Evolutionary conservation across 306 rosid species (phyloP), one percentile per base, ranked within the genome.

Genomic region (Vigna trinervia): DNA sequence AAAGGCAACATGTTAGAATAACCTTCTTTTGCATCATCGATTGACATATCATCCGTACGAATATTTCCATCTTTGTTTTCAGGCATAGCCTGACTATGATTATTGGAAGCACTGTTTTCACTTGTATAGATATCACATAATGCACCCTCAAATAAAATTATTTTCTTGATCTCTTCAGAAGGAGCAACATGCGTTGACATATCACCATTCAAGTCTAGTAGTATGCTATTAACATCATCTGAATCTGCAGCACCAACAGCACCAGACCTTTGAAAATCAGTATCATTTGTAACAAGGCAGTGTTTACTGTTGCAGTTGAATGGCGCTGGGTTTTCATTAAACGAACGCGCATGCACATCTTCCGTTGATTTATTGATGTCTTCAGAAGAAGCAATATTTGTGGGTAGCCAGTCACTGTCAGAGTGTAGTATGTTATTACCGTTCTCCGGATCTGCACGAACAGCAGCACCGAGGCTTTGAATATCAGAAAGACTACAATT

Each of bases 401-500:
- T 52, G n/a, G 76, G 80, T 60, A 72, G 65, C 71, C 77, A 64
- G 30, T 69, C 80, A 30, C 80, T 84, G 66, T 79, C 71, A 34
- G 69, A 72, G 69, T 79, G 81, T 62, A 77, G 48, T 39, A 23
- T 71, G 11, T 74, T 64, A 34, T 66, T 34, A 75, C 36, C 47
- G 26, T 66, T 36, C 62, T 32, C 57, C 36, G 80, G 70, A 79
- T 68, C 83, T 58, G 43, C 74, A 63, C 76, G 78, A 43, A 3
- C 81, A 59, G 72, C 77, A 71, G 60, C 61, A 69, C 36, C 38
- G 13, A 9, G 8, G 8, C 17, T 78, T 75, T 69, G 90, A 82
- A 78, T 61, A 72, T 74, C 85, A n/a, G 73, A 53, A 84, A 74
- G 75, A 59, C 59, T 77, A 61, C 63, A 79, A 74, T 70, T 78